A percentile compares a stretch with the other conserved stretches of the same genome.
Evolutionary conservation across 108 stramenopile species (phyloP).

Genomic region (Cyclostephanos invisitatus): DNA sequence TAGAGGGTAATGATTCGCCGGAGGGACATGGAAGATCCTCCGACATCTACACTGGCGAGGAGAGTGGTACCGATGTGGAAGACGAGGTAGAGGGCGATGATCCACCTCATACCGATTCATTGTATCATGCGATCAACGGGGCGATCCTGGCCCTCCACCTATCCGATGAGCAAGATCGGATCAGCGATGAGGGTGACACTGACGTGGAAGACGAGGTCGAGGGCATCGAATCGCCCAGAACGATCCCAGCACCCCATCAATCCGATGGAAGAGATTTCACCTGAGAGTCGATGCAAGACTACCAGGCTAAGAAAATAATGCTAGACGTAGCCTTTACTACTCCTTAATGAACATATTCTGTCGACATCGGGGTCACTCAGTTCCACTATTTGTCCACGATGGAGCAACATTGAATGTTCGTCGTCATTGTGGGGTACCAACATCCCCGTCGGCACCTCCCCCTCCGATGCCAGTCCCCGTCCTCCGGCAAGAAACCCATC

Average conservation of each 20-base stretch:
- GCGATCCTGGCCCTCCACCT: neutral
- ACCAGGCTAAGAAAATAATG: neutral
- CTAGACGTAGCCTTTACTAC: neutral
- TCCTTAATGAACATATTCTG: slow-evolving; percentile 25
- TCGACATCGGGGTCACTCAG: slow-evolving; percentile 26
- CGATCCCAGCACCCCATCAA: neutral
- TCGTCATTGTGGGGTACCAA: neutral
- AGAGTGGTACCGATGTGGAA: neutral
- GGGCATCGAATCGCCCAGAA: neutral
- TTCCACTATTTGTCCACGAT: slow-evolving; percentile 26
- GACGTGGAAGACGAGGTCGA: no score
- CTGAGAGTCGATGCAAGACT: neutral
- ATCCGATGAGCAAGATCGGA: neutral
- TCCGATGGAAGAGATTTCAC: neutral
- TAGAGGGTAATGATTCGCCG: no score
- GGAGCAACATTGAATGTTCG: neutral
- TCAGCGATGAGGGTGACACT: no score
- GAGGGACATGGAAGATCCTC: no score
- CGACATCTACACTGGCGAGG: no score
- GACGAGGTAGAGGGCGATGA: neutral
- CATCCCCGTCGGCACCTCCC: slow-evolving; percentile 1
- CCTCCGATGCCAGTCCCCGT: slow-evolving; percentile 1
- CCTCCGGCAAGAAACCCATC: slow-evolving; percentile 11
- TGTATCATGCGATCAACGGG: neutral
- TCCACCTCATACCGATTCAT: neutral